Conservation (phyloP, 192 early-diverging fungal genomes). For the Coemansia sp. region DNA sequence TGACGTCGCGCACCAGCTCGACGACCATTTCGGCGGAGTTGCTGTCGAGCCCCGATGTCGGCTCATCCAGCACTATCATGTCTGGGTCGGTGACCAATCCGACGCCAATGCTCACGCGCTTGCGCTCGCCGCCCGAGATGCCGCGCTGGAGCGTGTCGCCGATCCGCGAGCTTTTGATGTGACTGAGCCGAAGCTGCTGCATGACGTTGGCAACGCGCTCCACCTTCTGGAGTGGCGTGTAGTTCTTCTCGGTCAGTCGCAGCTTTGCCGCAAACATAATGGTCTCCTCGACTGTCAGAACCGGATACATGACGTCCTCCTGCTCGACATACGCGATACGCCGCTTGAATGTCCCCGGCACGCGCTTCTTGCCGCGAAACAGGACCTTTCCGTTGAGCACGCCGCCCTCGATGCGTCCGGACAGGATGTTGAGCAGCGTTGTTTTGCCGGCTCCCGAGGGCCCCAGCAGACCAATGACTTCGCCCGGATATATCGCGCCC, state of each 20-base stretch:
- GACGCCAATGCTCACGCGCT: conserved; percentile 90
- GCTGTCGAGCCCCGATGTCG: conserved; percentile 82
- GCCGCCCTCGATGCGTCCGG: conserved; percentile 69
- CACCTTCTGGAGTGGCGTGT: conserved; percentile 60
- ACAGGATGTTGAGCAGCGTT: conserved; percentile 87
- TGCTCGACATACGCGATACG: conserved; percentile 87
- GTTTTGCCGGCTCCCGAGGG: conserved; percentile 93
- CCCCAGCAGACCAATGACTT: conserved; percentile 92
- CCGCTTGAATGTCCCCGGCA: conserved; percentile 66
- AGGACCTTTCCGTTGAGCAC: conserved; percentile 70
- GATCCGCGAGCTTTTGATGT: conserved; percentile 78
- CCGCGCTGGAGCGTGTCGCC: conserved; percentile 71
- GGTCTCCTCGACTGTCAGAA: conserved; percentile 88
- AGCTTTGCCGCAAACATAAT: conserved; percentile 86
- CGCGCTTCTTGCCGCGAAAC: conserved; percentile 72
- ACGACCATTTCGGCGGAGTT: conserved; percentile 95
- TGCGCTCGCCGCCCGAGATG: conserved; percentile 90
- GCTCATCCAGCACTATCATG: conserved; percentile 89
- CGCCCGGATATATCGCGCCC: conserved; percentile 78
- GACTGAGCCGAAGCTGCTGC: conserved; percentile 81
- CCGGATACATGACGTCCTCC: conserved; percentile 83
- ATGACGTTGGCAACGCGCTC: conserved; percentile 77
- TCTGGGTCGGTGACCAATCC: conserved; percentile 89
- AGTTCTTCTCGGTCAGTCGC: conserved; percentile 72
- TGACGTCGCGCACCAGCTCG: conserved; percentile 81